These are phyloP conservation scores for Suhomyces bokatorum DNA, from an alignment of 1,139 yeast species.

Conservation along the genomic window DNA sequence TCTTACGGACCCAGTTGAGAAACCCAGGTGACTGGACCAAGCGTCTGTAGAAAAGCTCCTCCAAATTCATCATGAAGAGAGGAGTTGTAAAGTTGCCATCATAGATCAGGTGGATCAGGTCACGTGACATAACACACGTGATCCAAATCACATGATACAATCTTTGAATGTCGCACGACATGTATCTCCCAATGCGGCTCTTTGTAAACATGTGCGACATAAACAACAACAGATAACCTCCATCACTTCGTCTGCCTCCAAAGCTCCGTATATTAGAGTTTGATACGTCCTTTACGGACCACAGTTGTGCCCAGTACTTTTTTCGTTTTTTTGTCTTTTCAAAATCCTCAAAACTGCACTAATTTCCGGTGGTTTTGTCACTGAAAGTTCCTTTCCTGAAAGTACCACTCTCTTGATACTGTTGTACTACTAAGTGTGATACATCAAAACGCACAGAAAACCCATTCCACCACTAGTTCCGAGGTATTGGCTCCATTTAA, in stretches of 20 bases:
- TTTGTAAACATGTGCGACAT: constrained; percentile 13
- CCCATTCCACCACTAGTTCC: no score
- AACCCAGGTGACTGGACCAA: constrained; percentile 58
- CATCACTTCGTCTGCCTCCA: constrained; percentile 4
- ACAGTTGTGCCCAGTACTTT: neutral
- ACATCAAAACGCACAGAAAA: no score
- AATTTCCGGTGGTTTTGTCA: neutral
- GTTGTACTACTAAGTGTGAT: no score
- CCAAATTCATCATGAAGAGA: constrained; percentile 25
- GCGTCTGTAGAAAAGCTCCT: constrained; percentile 47
- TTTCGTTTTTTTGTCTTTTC: neutral
- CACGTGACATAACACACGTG: neutral
- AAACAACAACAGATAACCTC: constrained; percentile 10
- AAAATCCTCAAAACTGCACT: neutral
- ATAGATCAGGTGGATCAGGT: neutral
- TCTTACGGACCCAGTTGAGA: constrained; percentile 64
- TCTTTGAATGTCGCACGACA: constrained; percentile 7
- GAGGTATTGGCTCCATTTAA: no score
- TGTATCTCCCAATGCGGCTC: constrained; percentile 5
- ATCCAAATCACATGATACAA: neutral
- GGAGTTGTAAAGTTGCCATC: neutral
- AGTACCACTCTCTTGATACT: no score
- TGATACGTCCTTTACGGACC: neutral
- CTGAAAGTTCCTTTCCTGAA: neutral
- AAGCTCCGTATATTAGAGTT: neutral